Evolutionary conservation across 2,329 filamentous ascomycete species (phyloP).

Genomic region (Penicillium sclerotiorum): DNA sequence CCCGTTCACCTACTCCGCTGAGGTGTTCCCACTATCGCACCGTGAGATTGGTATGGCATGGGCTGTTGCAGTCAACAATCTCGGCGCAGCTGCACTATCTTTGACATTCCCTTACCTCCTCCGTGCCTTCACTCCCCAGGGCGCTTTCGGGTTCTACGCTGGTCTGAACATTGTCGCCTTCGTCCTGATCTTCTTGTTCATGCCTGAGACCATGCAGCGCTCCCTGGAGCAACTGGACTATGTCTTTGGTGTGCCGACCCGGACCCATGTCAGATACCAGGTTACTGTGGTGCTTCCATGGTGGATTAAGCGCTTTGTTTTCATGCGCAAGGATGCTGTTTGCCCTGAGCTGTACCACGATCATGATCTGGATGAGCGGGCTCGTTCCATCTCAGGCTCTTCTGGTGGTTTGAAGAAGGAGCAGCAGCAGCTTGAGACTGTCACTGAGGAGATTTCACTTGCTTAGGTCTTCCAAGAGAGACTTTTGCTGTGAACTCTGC

Average conservation of each 20-base stretch:
- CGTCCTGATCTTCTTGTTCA: conserved; percentile 60
- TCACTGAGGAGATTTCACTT: not conserved
- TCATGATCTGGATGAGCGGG: not conserved
- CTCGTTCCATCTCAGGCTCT: not conserved
- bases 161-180: conserved; percentile 60
- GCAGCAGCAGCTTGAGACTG: not conserved
- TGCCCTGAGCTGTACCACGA: conserved; percentile 52
- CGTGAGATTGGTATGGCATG: conserved; percentile 47
- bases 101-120: conserved; percentile 49
- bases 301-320: conserved; percentile 61
- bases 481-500: not conserved
- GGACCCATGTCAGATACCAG: conserved; percentile 58
- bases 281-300: conserved; percentile 57
- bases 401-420: not conserved
- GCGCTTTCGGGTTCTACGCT: conserved; percentile 61
- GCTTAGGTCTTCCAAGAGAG: not conserved
- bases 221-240: conserved; percentile 59
- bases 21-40: conserved; percentile 51
- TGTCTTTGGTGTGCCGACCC: conserved; percentile 55
- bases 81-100: conserved; percentile 47
- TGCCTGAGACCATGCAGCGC: conserved; percentile 55
- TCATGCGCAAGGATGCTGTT: conserved; percentile 51
- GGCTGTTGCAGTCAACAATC: conserved; percentile 41
- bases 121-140: conserved; percentile 48
- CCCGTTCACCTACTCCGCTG: conserved; percentile 25